A percentile compares a stretch with the other conserved stretches of the same genome.
These are phyloP conservation scores for Aspergillus sp. DNA, from an alignment of 2,329 filamentous ascomycete genomes.

Conservation along the genomic window DNA sequence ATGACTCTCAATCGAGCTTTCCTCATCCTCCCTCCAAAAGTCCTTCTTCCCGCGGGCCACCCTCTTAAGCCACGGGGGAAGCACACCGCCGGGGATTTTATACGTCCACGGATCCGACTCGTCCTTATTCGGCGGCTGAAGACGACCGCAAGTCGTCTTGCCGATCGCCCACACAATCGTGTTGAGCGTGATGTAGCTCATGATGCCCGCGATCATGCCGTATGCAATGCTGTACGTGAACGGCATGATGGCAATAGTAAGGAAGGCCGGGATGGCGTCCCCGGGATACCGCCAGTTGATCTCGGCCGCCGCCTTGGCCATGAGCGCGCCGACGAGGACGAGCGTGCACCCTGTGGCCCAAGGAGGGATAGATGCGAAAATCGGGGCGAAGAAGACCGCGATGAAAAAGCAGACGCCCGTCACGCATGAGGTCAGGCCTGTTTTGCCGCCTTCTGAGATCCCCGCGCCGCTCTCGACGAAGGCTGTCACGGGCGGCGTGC, in stretches of 20 bases:
- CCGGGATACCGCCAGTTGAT: slow-evolving; percentile 87
- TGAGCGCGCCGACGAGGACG: slow-evolving; percentile 78
- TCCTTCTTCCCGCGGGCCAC: slow-evolving; percentile 58
- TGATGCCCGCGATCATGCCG: slow-evolving; percentile 71
- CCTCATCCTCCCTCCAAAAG: slow-evolving; percentile 52
- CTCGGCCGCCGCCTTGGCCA: slow-evolving; percentile 66
- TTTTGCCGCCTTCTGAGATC: slow-evolving; percentile 78
- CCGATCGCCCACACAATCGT: slow-evolving; percentile 59
- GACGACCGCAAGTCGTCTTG: slow-evolving; percentile 55
- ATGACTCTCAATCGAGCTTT: slow-evolving; percentile 7
- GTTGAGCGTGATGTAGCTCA: slow-evolving; percentile 69
- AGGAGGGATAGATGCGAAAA: slow-evolving; percentile 79
- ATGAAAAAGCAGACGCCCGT: slow-evolving; percentile 79
- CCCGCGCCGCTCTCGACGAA: slow-evolving; percentile 86
- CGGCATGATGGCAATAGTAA: slow-evolving; percentile 77
- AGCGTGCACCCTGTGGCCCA: slow-evolving; percentile 88
- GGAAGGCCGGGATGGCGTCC: slow-evolving; percentile 73
- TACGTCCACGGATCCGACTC: slow-evolving; percentile 75
- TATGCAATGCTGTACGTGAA: slow-evolving; percentile 86
- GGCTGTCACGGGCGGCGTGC: slow-evolving; percentile 71
- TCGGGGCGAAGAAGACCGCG: slow-evolving; percentile 79
- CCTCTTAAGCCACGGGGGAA: slow-evolving; percentile 64
- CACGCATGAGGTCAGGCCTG: slow-evolving; percentile 70
- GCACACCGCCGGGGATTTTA: slow-evolving; percentile 61
- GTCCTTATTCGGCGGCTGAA: slow-evolving; percentile 65